Conservation (phyloP, 352 stramenopile species). For the Pelagophyceae sp. region DNA sequence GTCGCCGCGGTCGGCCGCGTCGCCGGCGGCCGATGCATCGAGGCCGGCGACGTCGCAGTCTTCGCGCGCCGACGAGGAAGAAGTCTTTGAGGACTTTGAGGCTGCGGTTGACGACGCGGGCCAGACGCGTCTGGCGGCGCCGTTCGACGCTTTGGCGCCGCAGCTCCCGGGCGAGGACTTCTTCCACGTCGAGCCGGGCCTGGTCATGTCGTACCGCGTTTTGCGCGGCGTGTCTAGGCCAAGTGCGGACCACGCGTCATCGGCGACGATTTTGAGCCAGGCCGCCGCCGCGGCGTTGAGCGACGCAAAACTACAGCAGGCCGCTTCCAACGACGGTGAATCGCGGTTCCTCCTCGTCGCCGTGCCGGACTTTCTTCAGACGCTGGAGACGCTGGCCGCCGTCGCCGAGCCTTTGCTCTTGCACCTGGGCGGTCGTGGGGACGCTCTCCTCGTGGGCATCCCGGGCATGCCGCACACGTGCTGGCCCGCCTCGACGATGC, state of each 20-base stretch:
- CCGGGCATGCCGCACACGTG: constrained; percentile 35
- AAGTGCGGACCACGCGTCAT: background rate
- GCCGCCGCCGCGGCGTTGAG: background rate
- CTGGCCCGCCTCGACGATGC: constrained; percentile 24
- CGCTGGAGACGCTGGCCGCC: constrained; percentile 32
- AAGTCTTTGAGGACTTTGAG: background rate
- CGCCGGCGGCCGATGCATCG: background rate
- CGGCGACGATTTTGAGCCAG: constrained; percentile 16
- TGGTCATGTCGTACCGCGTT: constrained; percentile 32
- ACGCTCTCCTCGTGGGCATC: constrained; percentile 30
- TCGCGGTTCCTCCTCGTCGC: constrained; percentile 31
- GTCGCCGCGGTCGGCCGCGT: background rate
- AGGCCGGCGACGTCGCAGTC: too few species aligned
- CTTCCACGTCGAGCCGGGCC: constrained; percentile 6
- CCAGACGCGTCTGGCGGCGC: background rate
- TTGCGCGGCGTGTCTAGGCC: constrained; percentile 15
- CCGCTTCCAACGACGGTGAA: background rate
- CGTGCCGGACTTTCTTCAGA: constrained; percentile 37
- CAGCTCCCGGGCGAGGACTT: background rate
- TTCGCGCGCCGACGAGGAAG: constrained; percentile 3
- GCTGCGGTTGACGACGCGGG: background rate
- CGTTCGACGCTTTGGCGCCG: background rate
- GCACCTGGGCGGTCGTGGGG: constrained; percentile 10
- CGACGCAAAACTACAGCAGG: background rate
- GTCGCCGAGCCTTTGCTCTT: constrained; percentile 23